Base-by-base conservation (phyloP, 345 rosid species). In the Melaleuca alternifolia region DNA sequence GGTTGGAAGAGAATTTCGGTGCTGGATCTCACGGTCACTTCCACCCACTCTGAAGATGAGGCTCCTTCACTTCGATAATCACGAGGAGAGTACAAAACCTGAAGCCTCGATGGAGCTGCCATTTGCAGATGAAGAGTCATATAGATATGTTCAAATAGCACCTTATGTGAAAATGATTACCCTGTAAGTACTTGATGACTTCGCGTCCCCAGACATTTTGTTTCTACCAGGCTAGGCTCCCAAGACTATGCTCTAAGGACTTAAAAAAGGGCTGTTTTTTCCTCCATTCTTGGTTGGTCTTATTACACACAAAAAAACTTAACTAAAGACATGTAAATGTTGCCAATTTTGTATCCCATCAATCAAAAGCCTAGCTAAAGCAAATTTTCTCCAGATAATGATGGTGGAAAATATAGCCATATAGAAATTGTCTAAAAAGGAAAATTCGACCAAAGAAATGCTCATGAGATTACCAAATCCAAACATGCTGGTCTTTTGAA, bases 401-500 rank as follows among this genome's bases (percentile, higher is more conserved):
- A 23, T 10, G 48, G 26, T 6, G 24, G 81, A 71, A 71, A 71
- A 37, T 71, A 82, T 46, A 83, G 53, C n/a, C 62, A 12, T 81
- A 41, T 46, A 61, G 28, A 86, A 50, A 50, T 14, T 77, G 86
- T 50, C 46, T 51, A 57, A 57, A 83, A 11, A 10, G 46, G 6
- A 30, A 56, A 46, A 62, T 18, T 33, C 71, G 50, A 85, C 37
- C 50, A 48, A 83, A 13, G 33, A 84, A 89, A 83, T 44, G 77
- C 57, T 50, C 33, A 37, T 50, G 54, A 62, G 48, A 61, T 84
- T 94, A 97, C 98, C 99, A 79, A 97, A 89, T 85, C 99, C 99
- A 89, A 97, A 86, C 96, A 97, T 95, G 91, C 99, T 96, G 11
- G 95, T 95, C 91, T 94, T 93, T 88, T 97, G 99, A 83, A 96